phyloP scores from a whole-genome alignment of 202 grass and related monocot genomes.

The Hordeum pubiflorum region DNA sequence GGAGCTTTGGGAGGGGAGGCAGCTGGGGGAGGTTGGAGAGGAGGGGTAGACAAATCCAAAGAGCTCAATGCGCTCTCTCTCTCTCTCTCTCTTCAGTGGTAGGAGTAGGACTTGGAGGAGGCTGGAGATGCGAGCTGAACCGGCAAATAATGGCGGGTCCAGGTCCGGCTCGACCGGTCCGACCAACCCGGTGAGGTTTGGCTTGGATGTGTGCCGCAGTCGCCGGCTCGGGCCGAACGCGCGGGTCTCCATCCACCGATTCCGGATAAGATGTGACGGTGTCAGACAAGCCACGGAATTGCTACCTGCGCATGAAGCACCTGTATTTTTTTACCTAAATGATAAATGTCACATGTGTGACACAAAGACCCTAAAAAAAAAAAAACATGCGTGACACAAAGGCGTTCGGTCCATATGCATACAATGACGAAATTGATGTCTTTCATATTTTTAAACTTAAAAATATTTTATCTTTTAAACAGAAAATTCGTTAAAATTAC shows the following conservation, averaged over 20 bases:
- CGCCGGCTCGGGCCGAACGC: not conserved
- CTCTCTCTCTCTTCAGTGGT: not conserved
- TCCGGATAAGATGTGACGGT: conserved; percentile 37
- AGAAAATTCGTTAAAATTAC: no score
- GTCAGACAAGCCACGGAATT: conserved; percentile 6
- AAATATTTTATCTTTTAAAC: no score
- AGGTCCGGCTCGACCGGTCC: not conserved
- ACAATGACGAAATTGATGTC: no score
- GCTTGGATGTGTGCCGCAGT: not conserved
- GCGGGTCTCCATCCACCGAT: conserved; percentile 48
- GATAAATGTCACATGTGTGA: no score
- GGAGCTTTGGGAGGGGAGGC: not conserved
- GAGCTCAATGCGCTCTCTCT: not conserved
- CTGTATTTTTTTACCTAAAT: no score
- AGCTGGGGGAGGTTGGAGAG: not conserved
- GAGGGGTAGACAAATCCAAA: not conserved
- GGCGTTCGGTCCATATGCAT: no score
- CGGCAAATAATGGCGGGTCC: conserved; percentile 24
- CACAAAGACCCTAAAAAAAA: no score
- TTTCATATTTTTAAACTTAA: no score
- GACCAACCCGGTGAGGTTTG: not conserved
- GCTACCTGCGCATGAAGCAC: conserved; percentile 12
- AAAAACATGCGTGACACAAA: no score
- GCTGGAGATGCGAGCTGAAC: conserved; percentile 15
- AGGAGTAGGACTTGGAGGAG: not conserved